Base-by-base conservation (phyloP, 371 early-diverging fungal genomes). In the Mortierella sp. region DNA sequence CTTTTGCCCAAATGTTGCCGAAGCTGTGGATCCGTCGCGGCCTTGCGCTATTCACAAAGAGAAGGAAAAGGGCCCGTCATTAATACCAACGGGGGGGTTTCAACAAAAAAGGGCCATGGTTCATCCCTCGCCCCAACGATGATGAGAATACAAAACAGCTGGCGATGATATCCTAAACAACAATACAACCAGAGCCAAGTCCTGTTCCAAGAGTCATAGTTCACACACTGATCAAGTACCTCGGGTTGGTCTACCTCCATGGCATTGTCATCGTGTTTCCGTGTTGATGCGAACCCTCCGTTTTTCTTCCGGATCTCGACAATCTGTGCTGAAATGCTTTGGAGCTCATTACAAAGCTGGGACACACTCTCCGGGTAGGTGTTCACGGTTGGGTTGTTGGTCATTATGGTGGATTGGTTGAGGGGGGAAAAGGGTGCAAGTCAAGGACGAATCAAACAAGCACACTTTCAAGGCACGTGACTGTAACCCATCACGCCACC, bases 191-290 rank as follows among this genome's bases (percentile, higher is more conserved):
- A n/a, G n/a, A n/a, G n/a, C n/a, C n/a, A n/a, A n/a, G n/a, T n/a
- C n/a, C n/a, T n/a, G n/a, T n/a, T n/a, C n/a, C n/a, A n/a, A n/a
- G n/a, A n/a, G n/a, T n/a, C n/a, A n/a, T n/a, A n/a, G n/a, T n/a
- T n/a, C n/a, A n/a, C n/a, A n/a, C 34, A 7, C 34, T 34, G 34
- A 34, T 34, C 34, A 34, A 34, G 34, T 55, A 57, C 57, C 58
- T 68, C 62, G 13, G 27, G 49, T 17, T 54, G 56, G 49, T 69
- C 70, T 17, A 69, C 58, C 41, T 69, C 70, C 63, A 69, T 69
- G 29, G 50, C 59, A 45, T 22, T 31, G 43, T 53, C 59, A 31
- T 66, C 58, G 53, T 44, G 37, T 53, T n/a, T 21, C 9, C 19
- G 27, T 25, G 56, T 1, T 19, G 44, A 10, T 22, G 43, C 43